phyloP scores from a whole-genome alignment of 1,284 basidiomycete species.

The Tylopilus sp. region DNA sequence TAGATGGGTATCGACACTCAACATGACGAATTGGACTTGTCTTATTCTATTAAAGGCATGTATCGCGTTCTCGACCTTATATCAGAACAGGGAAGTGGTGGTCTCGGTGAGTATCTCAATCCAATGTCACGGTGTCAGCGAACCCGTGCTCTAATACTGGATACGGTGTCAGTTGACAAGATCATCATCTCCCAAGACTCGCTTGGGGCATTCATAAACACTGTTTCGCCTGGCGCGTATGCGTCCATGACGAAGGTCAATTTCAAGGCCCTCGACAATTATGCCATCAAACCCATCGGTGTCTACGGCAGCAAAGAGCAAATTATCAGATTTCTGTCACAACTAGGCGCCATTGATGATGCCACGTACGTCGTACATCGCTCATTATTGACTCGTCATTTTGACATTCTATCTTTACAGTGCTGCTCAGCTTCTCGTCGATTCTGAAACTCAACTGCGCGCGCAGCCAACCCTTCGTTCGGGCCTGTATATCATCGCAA shows the following conservation, averaged over 20 bases:
- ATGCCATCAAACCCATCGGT: constrained; percentile 60
- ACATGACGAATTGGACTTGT: constrained; percentile 38
- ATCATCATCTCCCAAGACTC: constrained; percentile 65
- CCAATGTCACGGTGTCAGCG: background rate
- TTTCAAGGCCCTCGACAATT: constrained; percentile 59
- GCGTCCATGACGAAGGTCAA: constrained; percentile 62
- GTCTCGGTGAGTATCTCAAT: constrained; percentile 52
- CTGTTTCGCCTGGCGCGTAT: constrained; percentile 56
- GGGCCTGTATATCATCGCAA: constrained; percentile 59
- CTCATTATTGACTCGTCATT: accelerated
- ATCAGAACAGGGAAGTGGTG: constrained; percentile 60
- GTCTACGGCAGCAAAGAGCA: constrained; percentile 65
- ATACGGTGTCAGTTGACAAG: constrained; percentile 58
- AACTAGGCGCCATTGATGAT: constrained; percentile 48
- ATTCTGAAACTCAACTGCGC: constrained; percentile 28
- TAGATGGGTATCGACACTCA: constrained; percentile 36
- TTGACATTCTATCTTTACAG: constrained; percentile 15
- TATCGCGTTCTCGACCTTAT: constrained; percentile 66
- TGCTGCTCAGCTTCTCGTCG: constrained; percentile 32
- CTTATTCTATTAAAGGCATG: constrained; percentile 50
- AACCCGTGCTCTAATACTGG: background rate
- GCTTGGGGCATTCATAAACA: constrained; percentile 57
- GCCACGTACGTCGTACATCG: constrained; percentile 43
- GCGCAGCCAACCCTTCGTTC: constrained; percentile 53
- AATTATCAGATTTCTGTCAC: constrained; percentile 57